A percentile compares a stretch with the other conserved stretches of the same genome.
These are phyloP conservation scores for Hypomontagnella submonticulosa DNA, from an alignment of 495 filamentous ascomycete species.

Conservation along the genomic window DNA sequence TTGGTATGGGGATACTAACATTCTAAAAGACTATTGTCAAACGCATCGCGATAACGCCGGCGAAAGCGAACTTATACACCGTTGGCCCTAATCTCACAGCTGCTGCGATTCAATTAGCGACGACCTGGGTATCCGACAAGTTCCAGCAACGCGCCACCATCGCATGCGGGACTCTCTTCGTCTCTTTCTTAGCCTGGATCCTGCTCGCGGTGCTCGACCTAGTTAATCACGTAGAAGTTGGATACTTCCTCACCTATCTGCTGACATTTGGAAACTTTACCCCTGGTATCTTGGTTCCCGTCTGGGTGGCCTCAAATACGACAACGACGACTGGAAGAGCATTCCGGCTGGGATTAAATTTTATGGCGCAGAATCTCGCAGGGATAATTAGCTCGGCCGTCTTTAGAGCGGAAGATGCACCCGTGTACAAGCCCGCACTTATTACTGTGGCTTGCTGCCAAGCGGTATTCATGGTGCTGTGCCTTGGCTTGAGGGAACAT, in stretches of 20 bases:
- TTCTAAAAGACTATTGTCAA: constrained; percentile 15
- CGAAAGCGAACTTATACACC: constrained; percentile 27
- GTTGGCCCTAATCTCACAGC: constrained; percentile 20
- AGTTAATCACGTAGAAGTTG: constrained; percentile 20
- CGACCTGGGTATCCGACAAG: constrained; percentile 22
- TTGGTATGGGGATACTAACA: constrained; percentile 4
- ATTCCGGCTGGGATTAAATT: constrained; percentile 18
- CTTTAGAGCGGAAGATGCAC: constrained; percentile 24
- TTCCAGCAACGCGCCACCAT: constrained; percentile 26
- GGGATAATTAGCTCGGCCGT: constrained; percentile 23
- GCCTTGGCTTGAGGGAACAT: constrained; percentile 19
- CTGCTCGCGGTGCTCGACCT: constrained; percentile 14
- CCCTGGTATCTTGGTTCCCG: constrained; percentile 19
- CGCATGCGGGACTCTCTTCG: constrained; percentile 20
- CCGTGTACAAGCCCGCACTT: constrained; percentile 26
- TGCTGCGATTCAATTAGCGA: constrained; percentile 6
- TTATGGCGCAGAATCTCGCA: constrained; percentile 24
- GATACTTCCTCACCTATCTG: constrained; percentile 32
- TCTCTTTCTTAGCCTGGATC: constrained; percentile 52
- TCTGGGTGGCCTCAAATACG: constrained; percentile 22
- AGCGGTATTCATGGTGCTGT: constrained; percentile 18
- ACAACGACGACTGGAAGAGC: constrained; percentile 23
- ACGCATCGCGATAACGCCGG: constrained; percentile 9
- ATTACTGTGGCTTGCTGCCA: constrained; percentile 28
- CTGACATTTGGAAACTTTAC: constrained; percentile 29